A percentile compares a stretch with the other conserved stretches of the same genome.
Evolutionary conservation across 192 early-diverging fungal species (phyloP).

Genomic region (Linnemannia schmuckeri): DNA sequence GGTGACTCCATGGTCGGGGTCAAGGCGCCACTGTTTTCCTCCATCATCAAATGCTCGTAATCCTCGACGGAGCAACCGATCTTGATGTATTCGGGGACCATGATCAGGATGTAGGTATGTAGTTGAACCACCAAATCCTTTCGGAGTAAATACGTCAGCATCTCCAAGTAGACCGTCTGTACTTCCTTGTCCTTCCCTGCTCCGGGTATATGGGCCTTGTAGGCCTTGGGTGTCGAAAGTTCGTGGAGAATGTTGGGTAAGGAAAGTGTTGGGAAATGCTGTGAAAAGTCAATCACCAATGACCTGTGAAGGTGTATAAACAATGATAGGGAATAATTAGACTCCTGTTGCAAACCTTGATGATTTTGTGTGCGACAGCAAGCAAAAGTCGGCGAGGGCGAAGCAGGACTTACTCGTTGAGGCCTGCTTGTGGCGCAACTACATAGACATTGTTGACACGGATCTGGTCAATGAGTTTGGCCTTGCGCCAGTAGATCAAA

Average conservation of each 20-base stretch:
- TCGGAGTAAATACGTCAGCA: constrained; percentile 84
- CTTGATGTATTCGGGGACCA: constrained; percentile 74
- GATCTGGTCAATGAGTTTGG: constrained; percentile 90
- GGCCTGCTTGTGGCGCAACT: constrained; percentile 72
- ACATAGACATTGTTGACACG: constrained; percentile 84
- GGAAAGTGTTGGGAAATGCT: constrained; percentile 68
- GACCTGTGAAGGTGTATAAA: constrained; percentile 41
- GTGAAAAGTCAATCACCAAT: constrained; percentile 69
- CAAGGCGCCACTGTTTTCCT: constrained; percentile 36
- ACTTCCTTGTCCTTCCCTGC: constrained; percentile 72
- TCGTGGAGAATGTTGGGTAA: constrained; percentile 68
- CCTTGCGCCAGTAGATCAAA: constrained; percentile 93
- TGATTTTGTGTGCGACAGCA: not conserved
- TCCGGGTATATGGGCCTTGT: constrained; percentile 56
- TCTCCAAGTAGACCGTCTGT: constrained; percentile 81
- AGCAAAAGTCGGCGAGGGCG: not conserved
- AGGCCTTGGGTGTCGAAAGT: constrained; percentile 71
- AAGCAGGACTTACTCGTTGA: constrained; percentile 63
- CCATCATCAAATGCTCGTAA: constrained; percentile 49
- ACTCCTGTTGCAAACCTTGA: not conserved
- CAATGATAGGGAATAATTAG: constrained; percentile 1
- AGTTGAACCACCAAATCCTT: constrained; percentile 83
- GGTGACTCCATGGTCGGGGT: constrained; percentile 50
- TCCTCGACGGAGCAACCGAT: constrained; percentile 45
- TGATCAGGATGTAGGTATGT: constrained; percentile 81